Base-by-base conservation (phyloP, 768 basidiomycete genomes). In the Tephrocybe sp. region DNA sequence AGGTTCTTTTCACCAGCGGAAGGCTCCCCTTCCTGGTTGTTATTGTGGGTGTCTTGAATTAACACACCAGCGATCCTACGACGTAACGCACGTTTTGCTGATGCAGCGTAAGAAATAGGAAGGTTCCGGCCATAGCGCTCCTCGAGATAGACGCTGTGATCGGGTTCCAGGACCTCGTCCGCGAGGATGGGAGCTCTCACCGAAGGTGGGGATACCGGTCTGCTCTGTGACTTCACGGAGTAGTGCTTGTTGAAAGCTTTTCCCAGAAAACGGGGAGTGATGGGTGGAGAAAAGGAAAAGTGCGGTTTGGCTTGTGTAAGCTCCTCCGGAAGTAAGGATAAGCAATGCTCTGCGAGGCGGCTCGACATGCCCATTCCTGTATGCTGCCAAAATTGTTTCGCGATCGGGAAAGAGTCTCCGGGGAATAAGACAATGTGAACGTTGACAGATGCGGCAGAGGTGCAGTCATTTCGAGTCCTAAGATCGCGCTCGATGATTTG, bases 331-430 rank as follows among this genome's bases (percentile, higher is more conserved):
- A 94, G 74, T 59, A 92, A 72, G 24, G 83, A 74, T 37, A 98
- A 74, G 63, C 90, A 93, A 51, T 83, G 76, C 53, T 94, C 93
- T 3, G 93, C 93, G 17, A 88, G 70, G 6, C 96, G 85, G 54
- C 90, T 93, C 3, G 90, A 93, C 34, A 99, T 85, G 1, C 95
- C 94, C 52, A 88, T 72, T 0, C 96, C 96, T 0, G 88, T 84
- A 65, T 98, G 96, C 59, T 98, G 95, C 96, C 96, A 98, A 68
- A 95, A 98, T 66, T 93, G 79, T 65, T 90, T 96, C 7, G 91
- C 93, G 6, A 86, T 65, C 8, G 77, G 61, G 59, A 78, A 85
- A 3, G 79, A 67, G 3, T 81, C 76, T 2, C 71, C 66, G 5
- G 86, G 83, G 64, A 94, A 91, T 14, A 99, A 70, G 1, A 86